These are phyloP conservation scores for Salpingoeca rosetta DNA, from an alignment of 78 protist species.

Conservation along the genomic window DNA sequence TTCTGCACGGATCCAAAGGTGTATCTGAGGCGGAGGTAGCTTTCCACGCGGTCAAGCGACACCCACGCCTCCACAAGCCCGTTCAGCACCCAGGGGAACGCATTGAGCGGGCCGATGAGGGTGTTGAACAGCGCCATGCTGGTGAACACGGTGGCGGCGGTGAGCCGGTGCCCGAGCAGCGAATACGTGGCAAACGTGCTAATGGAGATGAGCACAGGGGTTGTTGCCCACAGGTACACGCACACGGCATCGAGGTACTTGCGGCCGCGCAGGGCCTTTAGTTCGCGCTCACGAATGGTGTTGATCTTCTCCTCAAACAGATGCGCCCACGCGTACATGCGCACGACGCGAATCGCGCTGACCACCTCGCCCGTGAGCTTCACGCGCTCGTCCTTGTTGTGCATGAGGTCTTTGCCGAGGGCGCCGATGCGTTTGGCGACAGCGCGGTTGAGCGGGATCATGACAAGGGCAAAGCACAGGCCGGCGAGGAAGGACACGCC, in stretches of 20 bases:
- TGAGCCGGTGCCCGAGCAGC: neutral
- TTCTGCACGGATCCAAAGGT: neutral
- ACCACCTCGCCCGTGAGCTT: neutral
- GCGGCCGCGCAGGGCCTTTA: neutral
- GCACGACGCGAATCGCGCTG: neutral
- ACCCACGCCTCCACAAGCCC: conserved; percentile 25
- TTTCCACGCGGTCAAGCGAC: neutral
- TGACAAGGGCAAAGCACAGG: conserved; percentile 1
- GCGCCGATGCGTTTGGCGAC: conserved; percentile 7
- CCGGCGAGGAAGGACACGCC: conserved; percentile 23
- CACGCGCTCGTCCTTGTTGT: conserved; percentile 21
- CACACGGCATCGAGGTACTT: conserved; percentile 38
- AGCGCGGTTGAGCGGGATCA: conserved; percentile 13
- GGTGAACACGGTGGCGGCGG: conserved; percentile 17
- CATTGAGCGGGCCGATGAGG: conserved; percentile 24
- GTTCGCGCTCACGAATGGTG: neutral
- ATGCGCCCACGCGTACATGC: neutral
- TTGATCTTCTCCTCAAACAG: neutral
- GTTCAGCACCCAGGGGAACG: conserved; percentile 33
- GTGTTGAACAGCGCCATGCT: conserved; percentile 19
- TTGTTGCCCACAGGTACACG: conserved; percentile 39
- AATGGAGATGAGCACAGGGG: conserved; percentile 26
- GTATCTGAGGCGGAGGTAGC: neutral
- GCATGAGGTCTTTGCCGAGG: neutral
- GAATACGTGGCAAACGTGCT: conserved; percentile 10